Percentiles rank a stretch among this genome's conserved stretches.
These are phyloP conservation scores for Claviceps lovelessii DNA, from an alignment of 2,329 filamentous ascomycete species.

Conservation along the genomic window DNA sequence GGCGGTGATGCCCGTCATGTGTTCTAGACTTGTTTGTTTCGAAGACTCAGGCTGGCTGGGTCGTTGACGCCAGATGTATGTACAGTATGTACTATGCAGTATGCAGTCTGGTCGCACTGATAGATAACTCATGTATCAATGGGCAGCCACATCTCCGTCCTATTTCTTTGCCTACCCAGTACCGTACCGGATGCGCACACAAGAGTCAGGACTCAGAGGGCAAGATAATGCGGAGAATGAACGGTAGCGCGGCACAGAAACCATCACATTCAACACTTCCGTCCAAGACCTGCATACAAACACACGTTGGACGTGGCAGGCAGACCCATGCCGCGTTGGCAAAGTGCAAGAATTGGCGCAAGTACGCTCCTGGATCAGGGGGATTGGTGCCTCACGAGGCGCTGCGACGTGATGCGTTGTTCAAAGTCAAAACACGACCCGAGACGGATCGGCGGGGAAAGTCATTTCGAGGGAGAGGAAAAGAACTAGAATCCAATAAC, in stretches of 20 bases:
- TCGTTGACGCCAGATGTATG: too few relatives aligned
- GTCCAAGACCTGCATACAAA: background rate
- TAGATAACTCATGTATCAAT: background rate
- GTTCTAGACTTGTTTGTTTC: slow-evolving; percentile 2
- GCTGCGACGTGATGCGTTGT: background rate
- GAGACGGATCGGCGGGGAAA: background rate
- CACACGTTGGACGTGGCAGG: background rate
- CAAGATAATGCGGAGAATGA: background rate
- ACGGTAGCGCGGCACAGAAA: background rate
- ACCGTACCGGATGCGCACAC: background rate
- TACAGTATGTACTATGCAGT: too few relatives aligned
- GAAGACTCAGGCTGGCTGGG: background rate
- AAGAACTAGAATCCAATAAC: background rate
- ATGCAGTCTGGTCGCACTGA: background rate
- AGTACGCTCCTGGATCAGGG: background rate
- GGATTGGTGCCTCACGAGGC: background rate
- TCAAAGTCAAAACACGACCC: background rate
- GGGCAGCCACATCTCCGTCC: background rate
- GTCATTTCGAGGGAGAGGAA: background rate
- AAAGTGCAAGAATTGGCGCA: too few relatives aligned
- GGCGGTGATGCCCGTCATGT: background rate
- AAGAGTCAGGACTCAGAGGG: background rate
- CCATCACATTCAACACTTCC: background rate
- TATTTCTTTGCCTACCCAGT: background rate
- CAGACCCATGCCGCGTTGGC: background rate